Evolutionary conservation across 805 yeast species (phyloP).

Genomic region (Saccharomycodes ludwigii): DNA sequence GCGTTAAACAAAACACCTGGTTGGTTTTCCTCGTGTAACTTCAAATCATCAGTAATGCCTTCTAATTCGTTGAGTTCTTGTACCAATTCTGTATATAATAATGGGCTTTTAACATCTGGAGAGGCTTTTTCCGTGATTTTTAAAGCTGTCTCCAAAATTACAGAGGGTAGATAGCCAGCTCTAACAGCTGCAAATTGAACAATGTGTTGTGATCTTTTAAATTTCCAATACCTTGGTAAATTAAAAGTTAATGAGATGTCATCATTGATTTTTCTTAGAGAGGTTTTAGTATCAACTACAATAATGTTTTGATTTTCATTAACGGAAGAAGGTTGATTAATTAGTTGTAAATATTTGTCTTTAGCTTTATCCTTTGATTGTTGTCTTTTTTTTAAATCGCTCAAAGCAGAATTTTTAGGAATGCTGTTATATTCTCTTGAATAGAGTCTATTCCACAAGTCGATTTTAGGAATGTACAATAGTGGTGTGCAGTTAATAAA

Average conservation of each 20-base stretch:
- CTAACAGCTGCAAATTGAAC: slow-evolving; percentile 40
- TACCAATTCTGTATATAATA: slow-evolving; percentile 36
- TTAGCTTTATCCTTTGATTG: slow-evolving; percentile 47
- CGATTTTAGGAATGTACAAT: slow-evolving; percentile 26
- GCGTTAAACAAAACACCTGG: slow-evolving; percentile 28
- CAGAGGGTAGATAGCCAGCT: slow-evolving; percentile 56
- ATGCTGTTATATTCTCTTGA: slow-evolving; percentile 27
- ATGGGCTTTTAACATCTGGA: slow-evolving; percentile 28
- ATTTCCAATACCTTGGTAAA: slow-evolving; percentile 53
- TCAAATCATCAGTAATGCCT: slow-evolving; percentile 16
- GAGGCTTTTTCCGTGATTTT: slow-evolving; percentile 44
- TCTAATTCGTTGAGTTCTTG: slow-evolving; percentile 33
- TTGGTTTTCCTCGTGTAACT: slow-evolving; percentile 23
- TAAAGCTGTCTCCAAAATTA: slow-evolving; percentile 50
- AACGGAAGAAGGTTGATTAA: slow-evolving; percentile 19
- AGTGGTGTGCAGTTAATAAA: slow-evolving; percentile 33
- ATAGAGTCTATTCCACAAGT: slow-evolving; percentile 29
- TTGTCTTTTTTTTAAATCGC: slow-evolving; percentile 43
- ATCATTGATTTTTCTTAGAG: slow-evolving; percentile 33
- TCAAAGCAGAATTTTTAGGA: slow-evolving; percentile 28
- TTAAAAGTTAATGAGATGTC: slow-evolving; percentile 45
- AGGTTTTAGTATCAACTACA: slow-evolving; percentile 23
- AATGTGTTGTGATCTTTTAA: slow-evolving; percentile 52
- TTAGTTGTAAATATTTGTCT: slow-evolving; percentile 23
- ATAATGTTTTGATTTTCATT: slow-evolving; percentile 16